These are phyloP conservation scores for Naganishia randhawae DNA, from an alignment of 768 basidiomycete genomes.

Conservation along the genomic window DNA sequence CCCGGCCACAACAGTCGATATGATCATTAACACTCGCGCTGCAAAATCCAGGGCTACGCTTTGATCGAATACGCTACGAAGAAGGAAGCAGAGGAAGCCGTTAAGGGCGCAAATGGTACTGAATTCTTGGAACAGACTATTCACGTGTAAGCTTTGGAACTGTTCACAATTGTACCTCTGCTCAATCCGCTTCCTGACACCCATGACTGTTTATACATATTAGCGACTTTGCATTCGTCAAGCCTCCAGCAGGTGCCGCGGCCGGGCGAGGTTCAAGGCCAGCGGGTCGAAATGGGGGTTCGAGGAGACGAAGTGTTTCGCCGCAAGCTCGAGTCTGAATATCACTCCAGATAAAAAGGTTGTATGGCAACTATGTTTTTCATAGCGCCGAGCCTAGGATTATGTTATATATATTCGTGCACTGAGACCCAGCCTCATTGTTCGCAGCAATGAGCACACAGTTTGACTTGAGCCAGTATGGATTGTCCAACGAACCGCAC, in stretches of 20 bases:
- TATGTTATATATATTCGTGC: background rate
- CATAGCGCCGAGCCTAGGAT: background rate
- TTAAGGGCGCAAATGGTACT: constrained; percentile 81
- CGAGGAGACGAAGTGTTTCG: constrained; percentile 29
- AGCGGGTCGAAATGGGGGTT: constrained; percentile 21
- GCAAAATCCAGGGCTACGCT: constrained; percentile 76
- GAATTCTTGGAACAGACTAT: constrained; percentile 78
- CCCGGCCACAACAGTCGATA: background rate
- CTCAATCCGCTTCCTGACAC: background rate
- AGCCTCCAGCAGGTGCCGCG: constrained; percentile 57
- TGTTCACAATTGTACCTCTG: background rate
- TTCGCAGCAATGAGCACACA: background rate
- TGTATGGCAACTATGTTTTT: background rate
- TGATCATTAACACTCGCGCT: background rate
- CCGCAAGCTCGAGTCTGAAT: constrained; percentile 29
- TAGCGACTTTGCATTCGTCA: constrained; percentile 84
- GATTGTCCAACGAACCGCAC: no score
- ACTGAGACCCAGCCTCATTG: background rate
- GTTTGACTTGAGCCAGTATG: no score
- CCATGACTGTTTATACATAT: background rate
- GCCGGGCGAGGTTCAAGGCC: constrained; percentile 15
- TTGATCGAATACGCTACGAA: constrained; percentile 95
- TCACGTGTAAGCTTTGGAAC: constrained; percentile 55
- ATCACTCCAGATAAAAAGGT: background rate
- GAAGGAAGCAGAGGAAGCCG: constrained; percentile 88